Base-by-base conservation (phyloP, 257 asterid genomes). In the Parsonsia alboflavescens region DNA sequence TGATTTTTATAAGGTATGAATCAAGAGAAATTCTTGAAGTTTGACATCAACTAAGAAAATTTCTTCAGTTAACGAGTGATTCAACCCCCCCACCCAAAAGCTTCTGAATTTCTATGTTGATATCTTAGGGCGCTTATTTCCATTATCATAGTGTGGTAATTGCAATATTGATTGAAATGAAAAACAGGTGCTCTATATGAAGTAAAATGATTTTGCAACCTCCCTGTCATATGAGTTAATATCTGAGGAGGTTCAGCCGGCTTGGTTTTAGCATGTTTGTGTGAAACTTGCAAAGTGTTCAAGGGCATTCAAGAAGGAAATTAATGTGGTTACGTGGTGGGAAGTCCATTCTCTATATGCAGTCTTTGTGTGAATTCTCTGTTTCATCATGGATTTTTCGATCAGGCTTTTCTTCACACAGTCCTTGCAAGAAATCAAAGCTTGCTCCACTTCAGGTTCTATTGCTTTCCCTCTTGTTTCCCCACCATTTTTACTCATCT, bases 391-490 rank as follows among this genome's bases (percentile, higher is more conserved):
- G 87, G 88, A 72, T 76, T 73, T 79, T 75, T 48, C 80, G 76
- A 45, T 75, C 84, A 44, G 72, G 84, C 79, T 88, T 82, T 72
- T 86, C 73, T 66, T 90, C 98, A 70, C 90, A 85, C 80, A 80
- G 80, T 63, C 72, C 88, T 26, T 52, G 36, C 82, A 82, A 72
- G 88, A 87, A 80, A 82, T 45, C 76, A 49, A 90, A 88, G 83
- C 61, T 82, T 78, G 96, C 96, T 58, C 97, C 98, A 12, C 81
- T 89, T 11, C 97, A 93, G 96, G 98, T 90, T 24, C 45, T 76
- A 63, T 42, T 45, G 41, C 11, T 57, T 73, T 53, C 33, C 12
- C 19, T 17, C 22, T 22, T 61, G 66, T 42, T 58, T 11, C 61
- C 16, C 52, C 50, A 10, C 16, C 73, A 74, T 28, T 36, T n/a